These are phyloP conservation scores for Entomortierella chlamydospora DNA, from an alignment of 192 early-diverging fungal genomes.

Conservation along the genomic window DNA sequence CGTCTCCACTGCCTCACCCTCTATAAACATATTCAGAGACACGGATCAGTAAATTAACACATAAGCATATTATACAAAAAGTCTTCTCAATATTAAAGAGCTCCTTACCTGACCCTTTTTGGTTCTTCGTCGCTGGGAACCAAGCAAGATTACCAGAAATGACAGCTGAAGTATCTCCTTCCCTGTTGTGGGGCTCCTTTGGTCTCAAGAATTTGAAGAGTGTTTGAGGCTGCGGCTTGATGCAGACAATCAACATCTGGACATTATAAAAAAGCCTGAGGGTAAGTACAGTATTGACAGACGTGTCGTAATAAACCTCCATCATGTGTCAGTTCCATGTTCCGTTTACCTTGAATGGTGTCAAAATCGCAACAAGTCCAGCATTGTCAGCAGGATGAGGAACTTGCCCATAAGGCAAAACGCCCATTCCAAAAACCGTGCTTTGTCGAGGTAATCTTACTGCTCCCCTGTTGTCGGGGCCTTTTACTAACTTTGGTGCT, in stretches of 20 bases:
- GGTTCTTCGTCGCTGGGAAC: constrained; percentile 63
- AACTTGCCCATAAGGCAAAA: constrained; percentile 66
- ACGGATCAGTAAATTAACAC: neutral
- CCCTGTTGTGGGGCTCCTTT: constrained; percentile 43
- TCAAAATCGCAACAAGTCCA: constrained; percentile 69
- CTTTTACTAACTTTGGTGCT: constrained; percentile 39
- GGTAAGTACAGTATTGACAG: no score
- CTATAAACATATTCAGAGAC: neutral
- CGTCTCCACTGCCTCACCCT: constrained; percentile 39
- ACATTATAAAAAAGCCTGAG: neutral
- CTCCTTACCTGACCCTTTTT: constrained; percentile 34
- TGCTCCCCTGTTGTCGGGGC: constrained; percentile 1
- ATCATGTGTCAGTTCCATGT: no score
- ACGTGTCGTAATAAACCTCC: no score
- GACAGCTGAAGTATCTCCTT: constrained; percentile 26
- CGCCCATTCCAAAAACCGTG: constrained; percentile 69
- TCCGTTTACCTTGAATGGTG: constrained; percentile 71
- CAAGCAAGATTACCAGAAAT: constrained; percentile 68
- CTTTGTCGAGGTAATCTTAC: constrained; percentile 54
- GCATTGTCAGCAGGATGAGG: constrained; percentile 66
- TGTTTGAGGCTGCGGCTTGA: constrained; percentile 69
- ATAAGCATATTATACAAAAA: no score
- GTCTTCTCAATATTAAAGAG: neutral
- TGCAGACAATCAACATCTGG: constrained; percentile 68
- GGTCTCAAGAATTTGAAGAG: constrained; percentile 66